Conservation (phyloP, 2,329 filamentous ascomycete genomes). For the Akanthomyces uredinophilus region DNA sequence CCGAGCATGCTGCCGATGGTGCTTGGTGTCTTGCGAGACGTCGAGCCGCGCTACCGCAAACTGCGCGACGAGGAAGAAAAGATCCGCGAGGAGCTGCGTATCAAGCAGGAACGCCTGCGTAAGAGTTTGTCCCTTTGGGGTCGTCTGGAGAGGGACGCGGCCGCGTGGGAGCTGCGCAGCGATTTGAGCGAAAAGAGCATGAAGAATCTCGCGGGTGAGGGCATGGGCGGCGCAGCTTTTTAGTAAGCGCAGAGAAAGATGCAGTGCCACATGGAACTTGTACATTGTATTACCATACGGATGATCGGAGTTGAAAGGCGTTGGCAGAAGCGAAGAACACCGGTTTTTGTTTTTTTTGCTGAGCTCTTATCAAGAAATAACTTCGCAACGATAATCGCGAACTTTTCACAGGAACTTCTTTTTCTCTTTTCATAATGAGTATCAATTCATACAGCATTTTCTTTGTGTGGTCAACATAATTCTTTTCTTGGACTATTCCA, state of each 20-base stretch:
- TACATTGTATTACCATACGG: background rate
- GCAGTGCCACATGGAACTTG: background rate
- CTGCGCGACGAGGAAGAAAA: conserved; percentile 55
- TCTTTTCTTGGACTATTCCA: background rate
- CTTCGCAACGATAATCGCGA: background rate
- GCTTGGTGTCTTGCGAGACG: conserved; percentile 45
- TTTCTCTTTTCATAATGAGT: background rate
- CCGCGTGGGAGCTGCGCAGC: conserved; percentile 49
- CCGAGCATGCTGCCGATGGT: conserved; percentile 39
- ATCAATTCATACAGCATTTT: background rate
- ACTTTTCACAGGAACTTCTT: background rate
- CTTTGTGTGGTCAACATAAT: background rate
- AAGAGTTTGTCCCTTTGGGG: conserved; percentile 51
- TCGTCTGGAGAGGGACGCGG: conserved; percentile 48
- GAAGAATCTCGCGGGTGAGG: conserved; percentile 52
- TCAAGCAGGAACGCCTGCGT: conserved; percentile 50
- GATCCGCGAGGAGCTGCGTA: conserved; percentile 46
- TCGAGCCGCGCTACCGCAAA: conserved; percentile 49
- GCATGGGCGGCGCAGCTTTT: conserved; percentile 51
- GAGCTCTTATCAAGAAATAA: too few relatives aligned
- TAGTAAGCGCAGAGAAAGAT: conserved; percentile 22
- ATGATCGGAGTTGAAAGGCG: background rate
- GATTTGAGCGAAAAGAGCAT: conserved; percentile 53
- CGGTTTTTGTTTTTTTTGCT: background rate
- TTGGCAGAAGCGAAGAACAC: background rate